Percentiles rank a stretch among this genome's conserved stretches.
phyloP scores from a whole-genome alignment of 805 yeast species.

The Saturnispora sanitii region DNA sequence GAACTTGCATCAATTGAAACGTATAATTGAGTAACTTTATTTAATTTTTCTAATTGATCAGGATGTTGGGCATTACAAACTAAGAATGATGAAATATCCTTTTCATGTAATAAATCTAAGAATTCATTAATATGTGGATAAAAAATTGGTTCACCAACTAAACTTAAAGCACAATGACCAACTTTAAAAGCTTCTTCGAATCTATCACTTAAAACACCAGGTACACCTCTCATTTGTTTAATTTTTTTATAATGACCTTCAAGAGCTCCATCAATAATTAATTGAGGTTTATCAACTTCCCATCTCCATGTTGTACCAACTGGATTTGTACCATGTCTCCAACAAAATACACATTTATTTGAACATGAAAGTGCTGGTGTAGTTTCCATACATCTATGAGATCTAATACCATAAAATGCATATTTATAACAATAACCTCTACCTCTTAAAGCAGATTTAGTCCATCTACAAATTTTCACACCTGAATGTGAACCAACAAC shows the following conservation, averaged over 20 bases:
- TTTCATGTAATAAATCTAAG: conserved; percentile 67
- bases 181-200: conserved; percentile 87
- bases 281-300: conserved; percentile 88
- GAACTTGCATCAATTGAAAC: conserved; percentile 94
- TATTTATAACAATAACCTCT: conserved; percentile 90
- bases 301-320: conserved; percentile 95
- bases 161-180: conserved; percentile 81
- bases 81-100: conserved; percentile 73
- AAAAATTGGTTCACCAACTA: conserved; percentile 92
- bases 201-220: conserved; percentile 84
- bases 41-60: conserved; percentile 56
- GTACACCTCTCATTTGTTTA: conserved; percentile 91
- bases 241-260: conserved; percentile 86
- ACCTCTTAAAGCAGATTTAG: conserved; percentile 87
- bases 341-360: conserved; percentile 90
- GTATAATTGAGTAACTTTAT: conserved; percentile 80
- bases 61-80: conserved; percentile 98
- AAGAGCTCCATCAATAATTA: conserved; percentile 73
- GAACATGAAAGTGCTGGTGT: conserved; percentile 92
- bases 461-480: conserved; percentile 93
- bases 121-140: conserved; percentile 87
- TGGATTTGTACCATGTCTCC: conserved; percentile 97
- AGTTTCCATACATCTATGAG: conserved; percentile 92
- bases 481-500: conserved; percentile 93
- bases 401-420: conserved; percentile 83